Base-by-base conservation (phyloP, 2,329 filamentous ascomycete genomes). In the Monosporascus sp. region DNA sequence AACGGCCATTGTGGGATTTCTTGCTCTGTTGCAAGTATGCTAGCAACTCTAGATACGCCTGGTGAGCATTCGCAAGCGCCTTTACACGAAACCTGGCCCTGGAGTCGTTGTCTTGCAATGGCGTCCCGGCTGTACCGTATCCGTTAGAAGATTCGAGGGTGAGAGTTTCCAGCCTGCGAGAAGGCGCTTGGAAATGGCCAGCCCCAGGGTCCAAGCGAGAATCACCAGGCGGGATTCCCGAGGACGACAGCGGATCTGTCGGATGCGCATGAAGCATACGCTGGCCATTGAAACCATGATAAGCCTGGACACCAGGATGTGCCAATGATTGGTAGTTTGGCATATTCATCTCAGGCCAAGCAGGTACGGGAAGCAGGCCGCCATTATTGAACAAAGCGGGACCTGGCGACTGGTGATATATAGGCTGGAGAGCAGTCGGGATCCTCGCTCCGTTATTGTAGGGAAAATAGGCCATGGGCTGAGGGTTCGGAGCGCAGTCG, bases 11-110 rank as follows among this genome's bases (percentile, higher is more conserved):
- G 9, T 72, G 71, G 2, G 73, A 68, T 61, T 77, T 84, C 53
- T 82, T 84, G 20, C 74, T 75, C 50, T 82, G 78, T 56, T 88
- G 83, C 7, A 89, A 74, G 58, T 82, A 83, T 9, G 82, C 72
- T 3, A 92, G 72, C 7, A 93, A 77, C 57, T 90, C 85, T 48
- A 88, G 76, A 68, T 92, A 92, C 35, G 86, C 80, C 59, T 78
- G 78, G 66, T 91, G 86, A n/a, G 88, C 88, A 72, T 84, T 85
- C 15, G 80, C 75, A 24, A 91, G 71, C 2, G 82, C 81, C 57
- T 83, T 86, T 58, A 90, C 87, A 58, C 83, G 86, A 64, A 89
- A 89, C 8, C 70, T 72, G 17, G 65, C 51, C 17, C 69, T 68
- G 3, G 69, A 63, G 17, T 65, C 55, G 18, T 51, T 54, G 7